These are phyloP conservation scores for Hyphopichia fennica DNA, from an alignment of 1,139 yeast species.

Conservation along the genomic window DNA sequence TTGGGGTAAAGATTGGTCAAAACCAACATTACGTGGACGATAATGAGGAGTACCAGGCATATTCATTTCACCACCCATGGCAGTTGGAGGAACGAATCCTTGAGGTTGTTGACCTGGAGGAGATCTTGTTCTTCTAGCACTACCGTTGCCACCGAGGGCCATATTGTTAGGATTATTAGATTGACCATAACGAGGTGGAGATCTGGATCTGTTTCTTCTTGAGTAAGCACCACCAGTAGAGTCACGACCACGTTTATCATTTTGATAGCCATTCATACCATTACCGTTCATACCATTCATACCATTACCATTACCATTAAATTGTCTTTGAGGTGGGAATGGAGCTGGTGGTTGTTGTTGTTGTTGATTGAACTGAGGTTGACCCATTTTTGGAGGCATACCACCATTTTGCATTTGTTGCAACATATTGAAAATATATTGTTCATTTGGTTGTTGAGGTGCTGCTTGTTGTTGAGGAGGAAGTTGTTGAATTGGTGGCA, in stretches of 20 bases:
- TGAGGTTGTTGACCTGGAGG: constrained; percentile 23
- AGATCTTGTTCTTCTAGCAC: constrained; percentile 30
- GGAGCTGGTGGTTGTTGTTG: constrained; percentile 6
- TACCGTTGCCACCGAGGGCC: constrained; percentile 4
- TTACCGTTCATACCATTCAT: constrained; percentile 6
- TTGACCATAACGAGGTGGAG: constrained; percentile 43
- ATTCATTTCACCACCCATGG: constrained; percentile 54
- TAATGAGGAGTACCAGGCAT: constrained; percentile 69
- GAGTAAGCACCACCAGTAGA: constrained; percentile 31
- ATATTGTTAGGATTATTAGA: not conserved
- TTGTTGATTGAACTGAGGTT: constrained; percentile 10
- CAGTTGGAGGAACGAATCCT: constrained; percentile 9
- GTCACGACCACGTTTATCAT: constrained; percentile 38
- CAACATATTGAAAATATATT: constrained; percentile 42
- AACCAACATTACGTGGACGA: constrained; percentile 68
- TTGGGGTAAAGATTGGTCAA: constrained; percentile 71
- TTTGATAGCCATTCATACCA: constrained; percentile 17
- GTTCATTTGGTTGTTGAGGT: constrained; percentile 21
- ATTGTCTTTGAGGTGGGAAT: constrained; percentile 14
- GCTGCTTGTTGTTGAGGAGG: constrained; percentile 10
- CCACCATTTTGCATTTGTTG: constrained; percentile 39
- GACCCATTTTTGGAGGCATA: constrained; percentile 6
- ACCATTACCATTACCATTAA: constrained; percentile 7
- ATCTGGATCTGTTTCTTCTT: constrained; percentile 58
- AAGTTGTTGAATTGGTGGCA: constrained; percentile 13